Conservation (phyloP, 495 filamentous ascomycete species). For the Aspergillus asperescens region DNA sequence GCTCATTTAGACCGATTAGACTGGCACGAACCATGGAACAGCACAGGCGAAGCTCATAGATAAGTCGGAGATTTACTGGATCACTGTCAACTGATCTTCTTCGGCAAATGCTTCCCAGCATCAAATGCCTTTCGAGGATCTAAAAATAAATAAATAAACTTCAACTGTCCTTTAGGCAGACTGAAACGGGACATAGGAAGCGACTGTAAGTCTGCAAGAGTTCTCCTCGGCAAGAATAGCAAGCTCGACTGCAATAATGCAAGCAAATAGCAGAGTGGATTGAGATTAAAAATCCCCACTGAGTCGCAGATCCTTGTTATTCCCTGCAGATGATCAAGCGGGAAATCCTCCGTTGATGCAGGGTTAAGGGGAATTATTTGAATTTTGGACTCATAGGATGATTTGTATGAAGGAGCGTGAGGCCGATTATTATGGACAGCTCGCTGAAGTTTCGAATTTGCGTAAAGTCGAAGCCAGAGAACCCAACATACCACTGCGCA, state of each 20-base stretch:
- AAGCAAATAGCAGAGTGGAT: neutral
- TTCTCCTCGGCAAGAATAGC: neutral
- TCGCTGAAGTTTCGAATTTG: no score
- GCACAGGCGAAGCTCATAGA: constrained; percentile 10
- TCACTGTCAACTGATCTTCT: constrained; percentile 3
- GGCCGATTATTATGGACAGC: no score
- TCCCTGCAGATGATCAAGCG: constrained; percentile 13
- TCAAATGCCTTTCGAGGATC: neutral
- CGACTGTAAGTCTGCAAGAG: neutral
- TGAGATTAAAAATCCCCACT: constrained; percentile 10
- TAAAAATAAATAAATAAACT: neutral
- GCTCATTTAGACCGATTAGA: no score
- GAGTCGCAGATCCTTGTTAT: constrained; percentile 10
- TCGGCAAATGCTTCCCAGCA: neutral
- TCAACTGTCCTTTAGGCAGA: neutral
- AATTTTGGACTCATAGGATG: neutral
- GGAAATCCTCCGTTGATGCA: neutral
- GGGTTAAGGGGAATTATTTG: neutral
- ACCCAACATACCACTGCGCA: no score
- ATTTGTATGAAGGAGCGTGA: neutral
- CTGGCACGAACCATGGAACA: constrained; percentile 15
- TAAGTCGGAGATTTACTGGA: neutral
- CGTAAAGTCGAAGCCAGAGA: no score
- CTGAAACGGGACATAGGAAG: neutral
- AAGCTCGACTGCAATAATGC: neutral